Evolutionary conservation across 345 rosid genomes (phyloP).

Genomic region (Gossypium rotundifolium): DNA sequence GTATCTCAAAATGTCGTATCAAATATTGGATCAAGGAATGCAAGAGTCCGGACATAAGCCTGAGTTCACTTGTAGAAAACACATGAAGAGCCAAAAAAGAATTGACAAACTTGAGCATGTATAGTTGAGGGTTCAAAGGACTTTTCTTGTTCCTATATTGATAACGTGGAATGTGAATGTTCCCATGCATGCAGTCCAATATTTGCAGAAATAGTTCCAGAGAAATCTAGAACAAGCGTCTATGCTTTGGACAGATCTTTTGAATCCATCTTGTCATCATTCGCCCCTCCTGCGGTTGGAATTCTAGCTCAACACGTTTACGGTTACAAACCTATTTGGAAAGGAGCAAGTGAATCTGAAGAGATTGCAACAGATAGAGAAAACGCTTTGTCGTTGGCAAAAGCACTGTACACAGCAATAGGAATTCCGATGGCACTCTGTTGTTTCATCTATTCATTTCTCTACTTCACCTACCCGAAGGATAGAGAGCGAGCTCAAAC

Average conservation of each 20-base stretch:
- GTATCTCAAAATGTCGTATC: background rate
- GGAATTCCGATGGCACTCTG: constrained; percentile 82
- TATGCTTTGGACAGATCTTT: constrained; percentile 81
- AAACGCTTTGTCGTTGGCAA: constrained; percentile 72
- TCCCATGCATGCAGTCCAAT: constrained; percentile 58
- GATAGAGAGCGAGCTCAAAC: constrained; percentile 70
- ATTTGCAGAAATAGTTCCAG: constrained; percentile 91
- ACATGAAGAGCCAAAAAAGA: background rate
- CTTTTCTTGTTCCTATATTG: background rate
- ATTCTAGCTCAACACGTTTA: constrained; percentile 71
- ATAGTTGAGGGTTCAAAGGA: background rate
- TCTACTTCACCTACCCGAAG: constrained; percentile 66
- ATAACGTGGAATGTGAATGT: background rate
- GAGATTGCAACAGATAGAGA: constrained; percentile 64
- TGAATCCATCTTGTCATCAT: constrained; percentile 71
- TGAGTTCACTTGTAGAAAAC: background rate
- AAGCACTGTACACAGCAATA: constrained; percentile 68
- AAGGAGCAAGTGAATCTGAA: constrained; percentile 37
- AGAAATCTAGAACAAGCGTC: constrained; percentile 71
- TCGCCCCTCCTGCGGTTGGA: constrained; percentile 86
- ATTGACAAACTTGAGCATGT: background rate
- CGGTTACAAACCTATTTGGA: constrained; percentile 65
- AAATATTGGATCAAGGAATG: background rate
- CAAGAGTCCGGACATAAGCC: background rate
- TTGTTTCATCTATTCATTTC: constrained; percentile 72